Conservation (phyloP, 2,329 filamentous ascomycete genomes). For the Trichoderma koningii region DNA sequence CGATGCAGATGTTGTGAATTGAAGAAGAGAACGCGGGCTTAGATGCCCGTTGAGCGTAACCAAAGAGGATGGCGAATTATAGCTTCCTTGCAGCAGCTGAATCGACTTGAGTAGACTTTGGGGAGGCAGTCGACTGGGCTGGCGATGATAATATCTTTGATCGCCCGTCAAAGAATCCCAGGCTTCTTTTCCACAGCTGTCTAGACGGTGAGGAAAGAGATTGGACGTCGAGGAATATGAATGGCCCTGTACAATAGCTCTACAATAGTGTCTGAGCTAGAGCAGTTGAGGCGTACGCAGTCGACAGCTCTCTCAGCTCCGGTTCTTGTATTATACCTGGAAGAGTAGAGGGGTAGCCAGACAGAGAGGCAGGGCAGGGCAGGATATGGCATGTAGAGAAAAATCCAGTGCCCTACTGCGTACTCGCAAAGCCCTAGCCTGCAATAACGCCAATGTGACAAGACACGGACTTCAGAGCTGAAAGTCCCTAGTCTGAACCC, state of each 20-base stretch:
- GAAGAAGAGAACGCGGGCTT: neutral
- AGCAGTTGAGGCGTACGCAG: neutral
- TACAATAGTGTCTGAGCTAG: constrained; percentile 12
- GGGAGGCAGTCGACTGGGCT: neutral
- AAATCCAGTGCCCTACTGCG: too few species aligned
- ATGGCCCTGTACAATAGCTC: neutral
- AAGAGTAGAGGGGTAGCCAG: neutral
- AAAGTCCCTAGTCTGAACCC: neutral
- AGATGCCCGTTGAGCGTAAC: neutral
- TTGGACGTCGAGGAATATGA: neutral
- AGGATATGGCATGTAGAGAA: neutral
- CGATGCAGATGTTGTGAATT: neutral
- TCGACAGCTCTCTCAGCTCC: neutral
- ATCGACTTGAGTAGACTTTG: neutral
- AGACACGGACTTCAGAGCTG: neutral
- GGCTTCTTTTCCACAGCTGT: neutral
- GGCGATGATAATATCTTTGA: neutral
- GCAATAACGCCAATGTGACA: neutral
- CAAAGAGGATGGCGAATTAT: neutral
- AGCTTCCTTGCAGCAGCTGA: neutral
- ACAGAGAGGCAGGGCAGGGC: neutral
- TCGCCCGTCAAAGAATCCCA: neutral
- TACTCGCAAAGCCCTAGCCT: neutral
- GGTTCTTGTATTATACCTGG: neutral
- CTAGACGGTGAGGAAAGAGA: neutral